A percentile compares a stretch with the other conserved stretches of the same genome.
Evolutionary conservation across 2,329 filamentous ascomycete genomes (phyloP).

Genomic region (Sporothrix pseudoabietina): DNA sequence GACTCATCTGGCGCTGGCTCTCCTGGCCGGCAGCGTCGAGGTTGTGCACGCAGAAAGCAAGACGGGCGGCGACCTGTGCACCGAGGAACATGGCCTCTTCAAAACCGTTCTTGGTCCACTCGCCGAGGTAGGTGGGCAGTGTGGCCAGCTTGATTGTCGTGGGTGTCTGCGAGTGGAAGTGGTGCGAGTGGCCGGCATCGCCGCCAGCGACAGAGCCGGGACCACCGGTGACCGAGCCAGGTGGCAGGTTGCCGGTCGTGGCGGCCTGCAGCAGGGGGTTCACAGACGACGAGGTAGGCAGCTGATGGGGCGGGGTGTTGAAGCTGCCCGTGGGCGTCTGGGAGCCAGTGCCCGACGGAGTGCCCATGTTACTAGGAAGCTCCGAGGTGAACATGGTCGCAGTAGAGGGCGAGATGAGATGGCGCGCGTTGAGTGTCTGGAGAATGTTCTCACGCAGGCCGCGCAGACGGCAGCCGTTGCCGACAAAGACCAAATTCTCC

Average conservation of each 20-base stretch:
- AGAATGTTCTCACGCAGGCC: slow-evolving; percentile 90
- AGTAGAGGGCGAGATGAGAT: slow-evolving; percentile 87
- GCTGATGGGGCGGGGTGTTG: slow-evolving; percentile 58
- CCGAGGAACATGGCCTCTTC: slow-evolving; percentile 88
- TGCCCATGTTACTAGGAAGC: slow-evolving; percentile 89
- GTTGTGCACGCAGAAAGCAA: slow-evolving; percentile 62
- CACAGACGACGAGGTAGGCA: slow-evolving; percentile 58
- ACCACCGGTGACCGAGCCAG: slow-evolving; percentile 38
- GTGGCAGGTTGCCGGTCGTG: slow-evolving; percentile 60
- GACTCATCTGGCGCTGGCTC: slow-evolving; percentile 58
- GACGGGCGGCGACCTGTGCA: slow-evolving; percentile 75
- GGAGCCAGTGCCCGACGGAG: slow-evolving; percentile 83
- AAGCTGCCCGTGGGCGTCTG: slow-evolving; percentile 78
- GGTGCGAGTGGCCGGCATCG: slow-evolving; percentile 46
- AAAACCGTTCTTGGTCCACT: slow-evolving; percentile 79
- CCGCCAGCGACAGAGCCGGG: slow-evolving; percentile 48
- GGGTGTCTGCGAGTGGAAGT: slow-evolving; percentile 71
- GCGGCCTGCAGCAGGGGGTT: slow-evolving; percentile 92
- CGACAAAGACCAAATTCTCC: slow-evolving; percentile 90
- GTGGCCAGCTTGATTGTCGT: slow-evolving; percentile 78
- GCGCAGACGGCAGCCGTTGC: slow-evolving; percentile 72
- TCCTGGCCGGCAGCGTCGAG: slow-evolving; percentile 56
- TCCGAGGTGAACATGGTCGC: slow-evolving; percentile 98
- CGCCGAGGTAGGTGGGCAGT: slow-evolving; percentile 81
- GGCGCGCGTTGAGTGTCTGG: slow-evolving; percentile 75